These are phyloP conservation scores for Xenosphaeropsis pyriputrescens DNA, from an alignment of 2,329 filamentous ascomycete species.

Conservation along the genomic window DNA sequence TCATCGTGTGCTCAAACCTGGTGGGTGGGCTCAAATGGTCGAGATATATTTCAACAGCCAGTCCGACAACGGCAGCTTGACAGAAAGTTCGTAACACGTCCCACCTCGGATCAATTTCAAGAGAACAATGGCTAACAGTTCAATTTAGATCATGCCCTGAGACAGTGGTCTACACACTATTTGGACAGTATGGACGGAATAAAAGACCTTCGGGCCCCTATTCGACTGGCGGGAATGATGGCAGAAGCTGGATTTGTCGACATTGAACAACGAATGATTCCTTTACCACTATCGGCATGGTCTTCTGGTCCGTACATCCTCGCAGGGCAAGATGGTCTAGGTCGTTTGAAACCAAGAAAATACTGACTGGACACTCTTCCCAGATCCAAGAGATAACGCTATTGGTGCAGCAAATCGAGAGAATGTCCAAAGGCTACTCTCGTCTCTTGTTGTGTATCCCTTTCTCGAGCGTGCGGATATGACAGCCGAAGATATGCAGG, in stretches of 20 bases:
- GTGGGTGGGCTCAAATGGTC: constrained; percentile 80
- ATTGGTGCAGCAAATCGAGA: constrained; percentile 38
- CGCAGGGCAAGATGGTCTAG: no score
- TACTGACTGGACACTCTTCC: background rate
- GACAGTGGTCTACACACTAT: constrained; percentile 53
- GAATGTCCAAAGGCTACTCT: constrained; percentile 37
- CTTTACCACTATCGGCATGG: constrained; percentile 57
- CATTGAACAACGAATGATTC: constrained; percentile 50
- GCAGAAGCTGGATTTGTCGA: constrained; percentile 45
- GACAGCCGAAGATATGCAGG: constrained; percentile 39
- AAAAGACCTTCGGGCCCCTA: constrained; percentile 52
- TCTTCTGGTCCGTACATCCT: constrained; percentile 16
- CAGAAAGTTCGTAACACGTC: constrained; percentile 28
- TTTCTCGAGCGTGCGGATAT: constrained; percentile 33
- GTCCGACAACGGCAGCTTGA: constrained; percentile 70
- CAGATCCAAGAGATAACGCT: constrained; percentile 34
- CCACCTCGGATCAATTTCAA: background rate
- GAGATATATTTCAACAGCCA: constrained; percentile 78
- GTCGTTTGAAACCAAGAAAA: background rate
- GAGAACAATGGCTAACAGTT: constrained; percentile 5
- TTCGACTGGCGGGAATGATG: constrained; percentile 30
- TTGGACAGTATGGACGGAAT: constrained; percentile 42
- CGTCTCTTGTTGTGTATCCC: constrained; percentile 39
- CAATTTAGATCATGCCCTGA: constrained; percentile 42
- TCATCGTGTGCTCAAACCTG: constrained; percentile 52